Evolutionary conservation across 106 monocot genomes (phyloP).

Genomic region (Narthecium ossifragum): DNA sequence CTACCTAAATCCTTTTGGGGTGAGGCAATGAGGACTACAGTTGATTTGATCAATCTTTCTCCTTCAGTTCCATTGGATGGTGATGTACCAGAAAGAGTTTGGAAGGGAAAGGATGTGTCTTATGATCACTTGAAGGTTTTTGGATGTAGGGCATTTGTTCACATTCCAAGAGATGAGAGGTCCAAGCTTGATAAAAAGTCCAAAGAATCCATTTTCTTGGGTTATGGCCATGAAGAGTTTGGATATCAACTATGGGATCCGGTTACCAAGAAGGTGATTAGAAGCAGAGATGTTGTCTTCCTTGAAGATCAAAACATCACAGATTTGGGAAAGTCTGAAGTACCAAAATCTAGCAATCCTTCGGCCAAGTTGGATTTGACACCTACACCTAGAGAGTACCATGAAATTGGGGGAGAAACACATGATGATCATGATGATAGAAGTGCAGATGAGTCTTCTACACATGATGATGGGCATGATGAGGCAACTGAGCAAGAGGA

Average conservation of each 20-base stretch:
- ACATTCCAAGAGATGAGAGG: slow-evolving; percentile 7
- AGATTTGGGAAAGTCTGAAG: background rate
- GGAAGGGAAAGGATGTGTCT: slow-evolving; percentile 7
- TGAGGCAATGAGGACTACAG: slow-evolving; percentile 13
- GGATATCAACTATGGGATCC: slow-evolving; percentile 1
- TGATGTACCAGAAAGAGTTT: slow-evolving; percentile 6
- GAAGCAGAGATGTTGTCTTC: slow-evolving; percentile 2
- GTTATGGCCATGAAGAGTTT: slow-evolving; percentile 7
- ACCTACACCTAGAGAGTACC: no score
- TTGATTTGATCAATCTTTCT: slow-evolving; percentile 7
- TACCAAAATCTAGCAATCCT: no score
- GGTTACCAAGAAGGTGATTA: slow-evolving; percentile 1
- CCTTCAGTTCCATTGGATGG: background rate
- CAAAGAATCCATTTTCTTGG: slow-evolving; percentile 3
- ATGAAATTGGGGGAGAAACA: no score
- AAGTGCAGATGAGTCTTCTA: background rate
- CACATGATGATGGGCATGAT: background rate
- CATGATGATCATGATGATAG: no score
- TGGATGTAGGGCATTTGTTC: slow-evolving; percentile 2
- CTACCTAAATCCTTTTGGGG: slow-evolving; percentile 4
- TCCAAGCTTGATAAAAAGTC: slow-evolving; percentile 8
- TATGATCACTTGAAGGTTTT: slow-evolving; percentile 1
- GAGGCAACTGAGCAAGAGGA: background rate
- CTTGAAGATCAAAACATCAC: slow-evolving; percentile 1
- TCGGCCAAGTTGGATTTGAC: no score